A percentile compares a stretch with the other conserved stretches of the same genome.
Evolutionary conservation across 768 basidiomycete genomes (phyloP).

Genomic region (Suillus discolor): DNA sequence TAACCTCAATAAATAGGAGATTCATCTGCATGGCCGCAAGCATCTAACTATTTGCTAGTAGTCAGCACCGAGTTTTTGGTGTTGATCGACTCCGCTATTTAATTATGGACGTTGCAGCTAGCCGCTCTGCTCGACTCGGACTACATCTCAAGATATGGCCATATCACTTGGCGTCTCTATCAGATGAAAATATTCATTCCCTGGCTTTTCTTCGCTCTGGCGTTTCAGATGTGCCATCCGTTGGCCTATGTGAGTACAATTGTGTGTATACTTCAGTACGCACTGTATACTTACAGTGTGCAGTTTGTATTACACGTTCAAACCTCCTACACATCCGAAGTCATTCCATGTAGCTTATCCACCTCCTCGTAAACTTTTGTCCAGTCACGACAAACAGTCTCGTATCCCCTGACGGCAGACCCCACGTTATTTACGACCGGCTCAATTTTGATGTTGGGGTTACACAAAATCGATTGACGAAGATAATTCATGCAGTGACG

Average conservation of each 20-base stretch:
- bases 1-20: background rate
- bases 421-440: slow-evolving; percentile 12
- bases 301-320: background rate
- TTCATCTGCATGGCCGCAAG: background rate
- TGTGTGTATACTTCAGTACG: background rate
- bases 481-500: slow-evolving; percentile 41
- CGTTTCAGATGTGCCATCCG: slow-evolving; percentile 5
- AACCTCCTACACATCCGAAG: background rate
- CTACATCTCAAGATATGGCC: slow-evolving; percentile 13
- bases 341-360: slow-evolving; percentile 11
- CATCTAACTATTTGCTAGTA: no score
- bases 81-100: no score
- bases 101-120: no score
- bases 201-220: slow-evolving; percentile 15
- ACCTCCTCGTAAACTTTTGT: slow-evolving; percentile 27
- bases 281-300: background rate
- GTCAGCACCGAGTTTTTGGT: background rate
- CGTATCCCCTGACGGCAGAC: slow-evolving; percentile 18
- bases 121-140: no score
- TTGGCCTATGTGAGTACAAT: background rate
- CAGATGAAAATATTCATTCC: slow-evolving; percentile 24
- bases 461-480: slow-evolving; percentile 34
- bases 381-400: slow-evolving; percentile 32
- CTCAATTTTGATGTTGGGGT: slow-evolving; percentile 31
- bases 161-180: slow-evolving; percentile 21